Evolutionary conservation across 768 basidiomycete species (phyloP).

Genomic region (button mushroom (Agaricus bisporus)): DNA sequence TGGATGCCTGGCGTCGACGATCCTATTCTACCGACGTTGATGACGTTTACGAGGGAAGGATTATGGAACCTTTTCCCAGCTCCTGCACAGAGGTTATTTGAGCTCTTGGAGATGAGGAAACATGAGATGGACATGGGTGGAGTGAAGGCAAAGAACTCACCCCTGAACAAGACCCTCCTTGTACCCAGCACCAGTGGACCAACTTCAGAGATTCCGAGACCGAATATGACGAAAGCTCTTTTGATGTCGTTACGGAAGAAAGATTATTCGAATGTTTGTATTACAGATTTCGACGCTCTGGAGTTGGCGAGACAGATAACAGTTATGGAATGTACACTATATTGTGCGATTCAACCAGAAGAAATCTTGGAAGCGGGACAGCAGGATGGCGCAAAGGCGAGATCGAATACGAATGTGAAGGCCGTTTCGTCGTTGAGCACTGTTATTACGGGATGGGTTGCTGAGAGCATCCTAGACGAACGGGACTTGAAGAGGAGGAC

Average conservation of each 20-base stretch:
- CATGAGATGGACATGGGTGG: slow-evolving; percentile 47
- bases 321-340: slow-evolving; percentile 86
- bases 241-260: slow-evolving; percentile 61
- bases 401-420: slow-evolving; percentile 62
- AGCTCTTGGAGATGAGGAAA: slow-evolving; percentile 53
- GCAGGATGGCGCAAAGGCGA: slow-evolving; percentile 42
- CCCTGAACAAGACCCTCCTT: slow-evolving; percentile 39
- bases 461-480: slow-evolving; percentile 90
- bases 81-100: slow-evolving; percentile 68
- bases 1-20: slow-evolving; percentile 81
- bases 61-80: slow-evolving; percentile 57
- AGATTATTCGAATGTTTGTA: slow-evolving; percentile 52
- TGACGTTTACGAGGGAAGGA: slow-evolving; percentile 57
- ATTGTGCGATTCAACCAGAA: slow-evolving; percentile 79
- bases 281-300: slow-evolving; percentile 90
- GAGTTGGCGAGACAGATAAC: slow-evolving; percentile 94
- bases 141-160: slow-evolving; percentile 11
- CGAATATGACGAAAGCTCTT: slow-evolving; percentile 77
- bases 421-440: slow-evolving; percentile 87
- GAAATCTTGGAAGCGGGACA: slow-evolving; percentile 85
- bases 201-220: slow-evolving; percentile 74
- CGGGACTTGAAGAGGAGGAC: slow-evolving; percentile 83
- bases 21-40: slow-evolving; percentile 48
- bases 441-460: slow-evolving; percentile 91
- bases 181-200: slow-evolving; percentile 23